Evolutionary conservation across 176 grass and related monocot genomes (phyloP).

Genomic region (Oryza nivara): DNA sequence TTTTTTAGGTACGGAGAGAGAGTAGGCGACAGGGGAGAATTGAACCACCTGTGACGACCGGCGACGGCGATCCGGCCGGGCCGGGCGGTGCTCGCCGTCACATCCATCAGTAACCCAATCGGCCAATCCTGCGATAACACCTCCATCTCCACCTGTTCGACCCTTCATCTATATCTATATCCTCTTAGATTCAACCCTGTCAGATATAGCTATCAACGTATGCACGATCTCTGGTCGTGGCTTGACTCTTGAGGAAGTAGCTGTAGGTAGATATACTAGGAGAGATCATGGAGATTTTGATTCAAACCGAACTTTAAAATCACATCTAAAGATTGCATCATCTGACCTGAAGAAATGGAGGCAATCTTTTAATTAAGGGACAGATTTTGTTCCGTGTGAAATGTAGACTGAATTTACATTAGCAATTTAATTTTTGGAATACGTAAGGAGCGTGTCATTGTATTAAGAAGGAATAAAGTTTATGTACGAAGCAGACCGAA

Average conservation of each 20-base stretch:
- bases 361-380: not conserved
- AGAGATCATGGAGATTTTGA: not conserved
- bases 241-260: not conserved
- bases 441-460: no score
- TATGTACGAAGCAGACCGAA: no score
- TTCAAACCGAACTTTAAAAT: not conserved
- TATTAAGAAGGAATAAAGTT: no score
- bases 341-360: not conserved
- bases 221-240: not conserved
- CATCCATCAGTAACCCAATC: not conserved
- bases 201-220: not conserved
- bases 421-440: no score
- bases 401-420: not conserved
- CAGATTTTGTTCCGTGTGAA: not conserved
- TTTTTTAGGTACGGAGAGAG: no score
- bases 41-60: not conserved
- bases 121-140: not conserved
- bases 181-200: not conserved
- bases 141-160: not conserved
- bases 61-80: not conserved
- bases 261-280: not conserved
- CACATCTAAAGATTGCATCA: not conserved
- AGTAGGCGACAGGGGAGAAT: not conserved
- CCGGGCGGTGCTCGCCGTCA: not conserved
- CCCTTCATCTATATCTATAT: not conserved